A percentile compares a stretch with the other conserved stretches of the same genome.
phyloP scores from a whole-genome alignment of 768 basidiomycete genomes.

The Coprinellus micaceus region DNA sequence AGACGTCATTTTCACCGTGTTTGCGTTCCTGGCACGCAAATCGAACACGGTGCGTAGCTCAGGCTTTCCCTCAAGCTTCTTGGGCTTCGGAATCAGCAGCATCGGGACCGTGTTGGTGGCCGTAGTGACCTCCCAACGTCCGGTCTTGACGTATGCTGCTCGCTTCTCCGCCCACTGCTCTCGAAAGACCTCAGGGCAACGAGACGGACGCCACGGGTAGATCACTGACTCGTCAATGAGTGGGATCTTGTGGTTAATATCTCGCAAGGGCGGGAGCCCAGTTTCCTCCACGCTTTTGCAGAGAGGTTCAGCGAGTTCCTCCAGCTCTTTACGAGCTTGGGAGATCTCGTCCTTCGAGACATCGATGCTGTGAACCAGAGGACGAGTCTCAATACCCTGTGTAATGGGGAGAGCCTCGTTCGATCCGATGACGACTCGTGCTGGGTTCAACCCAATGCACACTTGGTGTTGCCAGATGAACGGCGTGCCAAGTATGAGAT shows the following conservation, averaged over 20 bases:
- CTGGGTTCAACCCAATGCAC: slow-evolving; percentile 21
- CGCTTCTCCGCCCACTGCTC: slow-evolving; percentile 28
- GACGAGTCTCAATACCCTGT: neutral
- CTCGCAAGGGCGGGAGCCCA: slow-evolving; percentile 5
- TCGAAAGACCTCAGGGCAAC: slow-evolving; percentile 35
- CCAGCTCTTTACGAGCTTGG: neutral
- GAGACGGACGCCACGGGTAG: slow-evolving; percentile 31
- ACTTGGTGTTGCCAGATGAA: slow-evolving; percentile 33
- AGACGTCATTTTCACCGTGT: slow-evolving; percentile 36
- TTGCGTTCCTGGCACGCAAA: slow-evolving; percentile 32
- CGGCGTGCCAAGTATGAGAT: slow-evolving; percentile 38
- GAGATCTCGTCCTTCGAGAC: neutral
- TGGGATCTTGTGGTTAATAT: slow-evolving; percentile 27
- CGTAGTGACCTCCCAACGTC: slow-evolving; percentile 26
- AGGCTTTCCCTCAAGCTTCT: slow-evolving; percentile 13
- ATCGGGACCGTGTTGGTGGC: slow-evolving; percentile 34
- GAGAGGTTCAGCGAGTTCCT: slow-evolving; percentile 12
- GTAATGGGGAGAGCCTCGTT: neutral
- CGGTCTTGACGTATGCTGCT: slow-evolving; percentile 23
- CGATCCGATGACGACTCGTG: slow-evolving; percentile 24
- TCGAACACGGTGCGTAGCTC: slow-evolving; percentile 32
- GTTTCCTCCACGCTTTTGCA: slow-evolving; percentile 13
- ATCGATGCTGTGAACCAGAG: neutral
- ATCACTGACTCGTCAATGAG: slow-evolving; percentile 31
- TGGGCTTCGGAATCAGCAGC: slow-evolving; percentile 29